These are phyloP conservation scores for Dysphania ambrosioides DNA, from an alignment of 148 eudicot genomes.

Conservation along the genomic window DNA sequence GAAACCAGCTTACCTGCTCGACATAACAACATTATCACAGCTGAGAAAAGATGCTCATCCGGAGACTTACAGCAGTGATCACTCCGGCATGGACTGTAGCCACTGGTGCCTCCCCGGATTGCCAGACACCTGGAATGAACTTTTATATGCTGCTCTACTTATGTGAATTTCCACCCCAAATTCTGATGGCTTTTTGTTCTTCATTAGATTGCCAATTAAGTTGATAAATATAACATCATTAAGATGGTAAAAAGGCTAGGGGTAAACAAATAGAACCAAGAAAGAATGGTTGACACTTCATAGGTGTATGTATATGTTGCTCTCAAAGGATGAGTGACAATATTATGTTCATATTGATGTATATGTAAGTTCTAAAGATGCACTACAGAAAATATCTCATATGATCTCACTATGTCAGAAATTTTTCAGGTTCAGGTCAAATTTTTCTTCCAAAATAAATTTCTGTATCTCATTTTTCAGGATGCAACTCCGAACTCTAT, in stretches of 20 bases:
- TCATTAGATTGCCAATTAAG: slow-evolving; percentile 5
- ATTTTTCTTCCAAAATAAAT: not conserved
- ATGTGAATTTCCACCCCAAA: slow-evolving; percentile 29
- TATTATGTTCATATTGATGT: slow-evolving; percentile 27
- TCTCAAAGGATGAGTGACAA: slow-evolving; percentile 30
- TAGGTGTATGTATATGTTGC: slow-evolving; percentile 10
- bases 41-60: slow-evolving; percentile 80
- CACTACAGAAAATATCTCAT: slow-evolving; percentile 15
- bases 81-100: slow-evolving; percentile 58
- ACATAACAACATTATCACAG: slow-evolving; percentile 68
- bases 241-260: slow-evolving; percentile 7
- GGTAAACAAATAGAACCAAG: slow-evolving; percentile 3
- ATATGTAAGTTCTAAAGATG: slow-evolving; percentile 12
- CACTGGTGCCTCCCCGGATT: slow-evolving; percentile 87
- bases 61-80: slow-evolving; percentile 49
- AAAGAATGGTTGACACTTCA: slow-evolving; percentile 2
- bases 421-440: not conserved
- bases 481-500: not conserved
- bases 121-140: slow-evolving; percentile 82
- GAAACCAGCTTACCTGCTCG: slow-evolving; percentile 58
- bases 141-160: slow-evolving; percentile 37
- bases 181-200: slow-evolving; percentile 34
- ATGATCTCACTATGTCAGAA: not conserved
- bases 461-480: not conserved
- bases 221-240: slow-evolving; percentile 17